Percentiles rank a stretch among this genome's conserved stretches.
phyloP scores from a whole-genome alignment of 2,329 filamentous ascomycete species.

The Akanthomyces muscarius region DNA sequence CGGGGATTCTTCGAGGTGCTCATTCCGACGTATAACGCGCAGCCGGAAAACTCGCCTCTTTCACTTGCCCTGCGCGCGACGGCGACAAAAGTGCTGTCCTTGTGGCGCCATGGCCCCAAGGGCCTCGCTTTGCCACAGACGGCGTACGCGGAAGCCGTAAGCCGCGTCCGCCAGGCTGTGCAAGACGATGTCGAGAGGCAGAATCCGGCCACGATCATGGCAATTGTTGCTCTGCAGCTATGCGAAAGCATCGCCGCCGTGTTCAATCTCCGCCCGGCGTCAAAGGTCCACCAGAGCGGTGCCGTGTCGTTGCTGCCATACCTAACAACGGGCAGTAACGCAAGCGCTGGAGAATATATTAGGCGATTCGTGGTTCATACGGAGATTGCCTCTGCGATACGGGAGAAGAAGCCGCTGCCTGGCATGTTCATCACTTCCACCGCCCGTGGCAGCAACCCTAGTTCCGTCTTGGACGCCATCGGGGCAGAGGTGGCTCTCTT shows the following conservation, averaged over 20 bases:
- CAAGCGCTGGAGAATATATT: neutral
- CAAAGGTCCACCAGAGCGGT: neutral
- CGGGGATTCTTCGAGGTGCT: slow-evolving; percentile 21
- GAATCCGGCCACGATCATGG: neutral
- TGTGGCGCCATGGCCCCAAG: neutral
- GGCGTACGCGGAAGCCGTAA: neutral
- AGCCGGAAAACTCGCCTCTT: slow-evolving; percentile 20
- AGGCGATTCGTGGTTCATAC: neutral
- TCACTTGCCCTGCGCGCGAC: slow-evolving; percentile 19
- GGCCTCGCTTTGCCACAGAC: neutral
- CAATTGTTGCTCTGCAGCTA: neutral
- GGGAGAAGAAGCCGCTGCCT: neutral
- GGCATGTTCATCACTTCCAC: neutral
- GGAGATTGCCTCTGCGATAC: neutral
- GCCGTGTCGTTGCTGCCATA: neutral
- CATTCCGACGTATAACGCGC: slow-evolving; percentile 18
- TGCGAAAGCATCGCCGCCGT: neutral
- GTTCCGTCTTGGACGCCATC: neutral
- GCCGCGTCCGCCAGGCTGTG: neutral
- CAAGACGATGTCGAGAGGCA: neutral
- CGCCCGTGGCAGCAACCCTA: neutral
- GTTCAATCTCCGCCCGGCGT: neutral
- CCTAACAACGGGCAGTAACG: neutral
- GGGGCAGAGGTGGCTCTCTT: neutral
- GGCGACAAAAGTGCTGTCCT: neutral